A percentile compares a stretch with the other conserved stretches of the same genome.
These are phyloP conservation scores for Larix sibirica DNA, from an alignment of 83 land plant species.

Conservation along the genomic window DNA sequence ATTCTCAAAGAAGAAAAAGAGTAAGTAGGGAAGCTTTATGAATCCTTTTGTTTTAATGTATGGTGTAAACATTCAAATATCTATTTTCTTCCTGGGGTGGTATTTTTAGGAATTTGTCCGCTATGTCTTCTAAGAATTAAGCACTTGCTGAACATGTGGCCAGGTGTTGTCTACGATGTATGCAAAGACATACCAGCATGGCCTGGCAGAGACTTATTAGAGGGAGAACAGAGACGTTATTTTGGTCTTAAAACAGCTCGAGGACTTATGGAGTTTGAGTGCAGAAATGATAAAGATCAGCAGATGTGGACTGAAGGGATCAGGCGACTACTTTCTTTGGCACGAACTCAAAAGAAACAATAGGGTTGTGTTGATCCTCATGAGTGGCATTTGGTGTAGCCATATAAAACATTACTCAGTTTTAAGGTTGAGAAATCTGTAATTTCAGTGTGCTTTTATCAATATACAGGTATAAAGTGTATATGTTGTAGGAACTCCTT, in stretches of 20 bases:
- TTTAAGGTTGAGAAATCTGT: too few relatives aligned
- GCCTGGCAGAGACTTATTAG: conserved; percentile 90
- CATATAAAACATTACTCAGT: too few relatives aligned
- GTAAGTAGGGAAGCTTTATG: conserved; percentile 36
- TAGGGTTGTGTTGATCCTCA: too few relatives aligned
- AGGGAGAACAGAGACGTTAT: conserved; percentile 75
- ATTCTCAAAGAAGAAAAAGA: conserved; percentile 91
- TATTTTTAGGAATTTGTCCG: neutral
- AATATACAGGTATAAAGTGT: too few relatives aligned
- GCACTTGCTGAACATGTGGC: neutral
- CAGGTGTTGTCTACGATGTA: conserved; percentile 84
- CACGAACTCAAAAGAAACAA: conserved; percentile 21
- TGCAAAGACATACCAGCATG: conserved; percentile 74
- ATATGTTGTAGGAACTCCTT: too few relatives aligned
- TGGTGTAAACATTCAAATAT: neutral
- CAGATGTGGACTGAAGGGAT: conserved; percentile 91
- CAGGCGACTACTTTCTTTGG: conserved; percentile 56
- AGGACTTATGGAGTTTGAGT: conserved; percentile 85
- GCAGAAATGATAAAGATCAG: conserved; percentile 65
- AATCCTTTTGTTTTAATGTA: neutral
- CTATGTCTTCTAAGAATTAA: neutral
- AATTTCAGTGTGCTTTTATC: too few relatives aligned
- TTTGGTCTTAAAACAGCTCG: conserved; percentile 77
- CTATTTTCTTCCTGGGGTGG: neutral
- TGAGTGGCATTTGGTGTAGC: too few relatives aligned